Evolutionary conservation across 805 yeast species (phyloP), one percentile per base, ranked within the genome.

Genomic region (Lipomyces mesembrius): DNA sequence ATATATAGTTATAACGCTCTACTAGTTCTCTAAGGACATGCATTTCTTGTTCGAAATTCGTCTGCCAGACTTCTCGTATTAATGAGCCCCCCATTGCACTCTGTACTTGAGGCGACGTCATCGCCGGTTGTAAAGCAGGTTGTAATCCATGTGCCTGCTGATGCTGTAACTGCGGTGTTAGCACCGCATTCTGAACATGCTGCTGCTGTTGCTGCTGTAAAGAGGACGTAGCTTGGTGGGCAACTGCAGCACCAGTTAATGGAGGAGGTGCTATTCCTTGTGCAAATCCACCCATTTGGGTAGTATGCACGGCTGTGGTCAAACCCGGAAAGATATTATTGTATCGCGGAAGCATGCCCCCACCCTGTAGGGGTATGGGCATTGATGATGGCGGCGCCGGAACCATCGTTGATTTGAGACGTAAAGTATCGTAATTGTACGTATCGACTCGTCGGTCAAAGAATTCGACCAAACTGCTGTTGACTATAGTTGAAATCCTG

Each of bases 1-100:
- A 75, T 8, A 81, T 74, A 62, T 76, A 78, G 58, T 78, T 79
- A 73, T 79, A 81, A 52, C 77, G 75, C 29, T 77, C 75, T 17
- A 77, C 74, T 34, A 79, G 73, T 61, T 77, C 78, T 25, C 81
- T 75, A 51, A 81, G 70, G 22, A 76, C 69, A 20, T 77, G 76
- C 78, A 81, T 76, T 69, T 79, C 81, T 66, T 78, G 78, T 60
- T 77, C 78, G 61, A 80, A 74, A 67, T 81, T 82, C 74, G 79
- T 74, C 55, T 70, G 71, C 83, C 84, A 81, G 22, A 81, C 83
- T 63, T 79, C 76, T 49, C 76, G 65, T 22, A 78, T 68, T 35
- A 53, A 46, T 20, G 70, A 37, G 12, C 59, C 56, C 25, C 71
- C 56, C 54, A 58, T 64, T 46, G 57, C 39, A 52, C 9, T 29